These are phyloP conservation scores for Leptomonas pyrrhocoris DNA, from an alignment of 208 protist genomes.

Conservation along the genomic window DNA sequence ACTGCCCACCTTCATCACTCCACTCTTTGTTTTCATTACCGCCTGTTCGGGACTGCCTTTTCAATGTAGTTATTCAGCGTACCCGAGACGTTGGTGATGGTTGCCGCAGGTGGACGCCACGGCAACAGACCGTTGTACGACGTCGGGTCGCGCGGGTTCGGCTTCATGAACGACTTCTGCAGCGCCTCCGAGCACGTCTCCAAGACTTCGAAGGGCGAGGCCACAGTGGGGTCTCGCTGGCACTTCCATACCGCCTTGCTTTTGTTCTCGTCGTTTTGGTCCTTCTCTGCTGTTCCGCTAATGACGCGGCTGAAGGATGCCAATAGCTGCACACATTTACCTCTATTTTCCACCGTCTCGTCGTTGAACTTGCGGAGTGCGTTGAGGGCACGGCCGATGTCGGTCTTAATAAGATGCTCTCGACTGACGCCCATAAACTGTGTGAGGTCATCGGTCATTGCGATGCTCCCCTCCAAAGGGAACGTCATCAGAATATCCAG, in stretches of 20 bases:
- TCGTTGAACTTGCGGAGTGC: conserved; percentile 55
- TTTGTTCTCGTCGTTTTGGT: conserved; percentile 27
- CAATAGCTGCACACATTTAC: conserved; percentile 73
- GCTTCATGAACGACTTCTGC: conserved; percentile 60
- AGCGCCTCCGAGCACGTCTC: conserved; percentile 74
- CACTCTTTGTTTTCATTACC: no score
- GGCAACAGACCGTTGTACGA: conserved; percentile 76
- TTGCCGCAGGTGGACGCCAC: conserved; percentile 52
- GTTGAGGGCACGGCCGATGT: conserved; percentile 76
- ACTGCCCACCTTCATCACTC: no score
- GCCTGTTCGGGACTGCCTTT: neutral
- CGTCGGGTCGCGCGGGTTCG: conserved; percentile 79
- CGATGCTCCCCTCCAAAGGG: conserved; percentile 51
- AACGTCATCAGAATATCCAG: conserved; percentile 77
- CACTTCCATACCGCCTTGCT: conserved; percentile 60
- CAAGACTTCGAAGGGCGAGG: conserved; percentile 72
- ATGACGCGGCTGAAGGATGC: conserved; percentile 66
- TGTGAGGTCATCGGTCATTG: conserved; percentile 49
- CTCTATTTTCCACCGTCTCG: conserved; percentile 66
- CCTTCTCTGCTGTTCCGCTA: conserved; percentile 26
- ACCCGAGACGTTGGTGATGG: conserved; percentile 73
- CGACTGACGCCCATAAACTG: conserved; percentile 67
- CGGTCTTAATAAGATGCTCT: conserved; percentile 68
- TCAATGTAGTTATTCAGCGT: conserved; percentile 28
- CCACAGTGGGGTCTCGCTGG: conserved; percentile 62